Percentiles rank a stretch among this genome's conserved stretches.
These are phyloP conservation scores for Iberis pinnata DNA, from an alignment of 345 rosid species.

Conservation along the genomic window DNA sequence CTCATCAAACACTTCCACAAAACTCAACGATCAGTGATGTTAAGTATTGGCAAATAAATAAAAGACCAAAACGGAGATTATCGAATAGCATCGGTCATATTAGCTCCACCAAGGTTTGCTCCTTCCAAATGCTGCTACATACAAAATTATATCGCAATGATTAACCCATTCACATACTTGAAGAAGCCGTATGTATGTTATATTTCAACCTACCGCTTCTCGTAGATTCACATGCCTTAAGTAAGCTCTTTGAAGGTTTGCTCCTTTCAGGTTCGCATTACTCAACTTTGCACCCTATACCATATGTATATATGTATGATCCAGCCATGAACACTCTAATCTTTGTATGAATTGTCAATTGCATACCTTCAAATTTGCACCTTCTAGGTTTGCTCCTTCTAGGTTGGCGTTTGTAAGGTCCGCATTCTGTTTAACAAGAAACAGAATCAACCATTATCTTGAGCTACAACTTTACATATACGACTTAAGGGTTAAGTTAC, in stretches of 20 bases:
- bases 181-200: background rate
- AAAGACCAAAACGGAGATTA: constrained; percentile 18
- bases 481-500: constrained; percentile 34
- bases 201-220: constrained; percentile 54
- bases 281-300: constrained; percentile 80
- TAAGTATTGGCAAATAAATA: too few relatives aligned
- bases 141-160: constrained; percentile 1
- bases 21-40: too few relatives aligned
- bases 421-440: constrained; percentile 48
- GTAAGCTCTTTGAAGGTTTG: constrained; percentile 91
- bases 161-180: background rate
- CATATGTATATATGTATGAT: constrained; percentile 1
- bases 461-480: background rate
- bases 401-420: constrained; percentile 92
- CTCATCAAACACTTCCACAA: too few relatives aligned
- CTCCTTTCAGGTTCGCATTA: constrained; percentile 79
- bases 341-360: too few relatives aligned
- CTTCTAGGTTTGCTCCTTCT: constrained; percentile 92
- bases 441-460: constrained; percentile 6
- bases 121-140: constrained; percentile 67
- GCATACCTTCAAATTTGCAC: constrained; percentile 84
- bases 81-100: constrained; percentile 68
- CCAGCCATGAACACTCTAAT: background rate
- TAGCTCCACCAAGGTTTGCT: constrained; percentile 86
- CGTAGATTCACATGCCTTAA: constrained; percentile 76